A percentile compares a stretch with the other conserved stretches of the same genome.
Conservation (phyloP, 306 rosid species). For the Myrica gale region DNA sequence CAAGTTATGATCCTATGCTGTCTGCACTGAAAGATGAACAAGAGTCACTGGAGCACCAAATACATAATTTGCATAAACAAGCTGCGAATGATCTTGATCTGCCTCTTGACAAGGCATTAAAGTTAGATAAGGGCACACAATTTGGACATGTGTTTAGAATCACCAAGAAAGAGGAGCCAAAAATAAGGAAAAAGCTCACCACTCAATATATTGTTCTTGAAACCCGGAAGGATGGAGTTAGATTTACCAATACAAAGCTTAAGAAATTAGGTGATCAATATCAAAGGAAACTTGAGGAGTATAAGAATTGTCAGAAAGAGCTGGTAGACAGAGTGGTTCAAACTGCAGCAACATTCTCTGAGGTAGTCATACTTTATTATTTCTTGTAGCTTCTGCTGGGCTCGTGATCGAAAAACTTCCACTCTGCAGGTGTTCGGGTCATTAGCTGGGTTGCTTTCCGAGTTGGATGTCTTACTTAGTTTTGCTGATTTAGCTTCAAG, state of each 20-base stretch:
- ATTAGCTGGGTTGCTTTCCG: slow-evolving; percentile 75
- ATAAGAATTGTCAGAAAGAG: slow-evolving; percentile 77
- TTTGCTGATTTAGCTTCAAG: slow-evolving; percentile 93
- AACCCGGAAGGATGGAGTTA: slow-evolving; percentile 97
- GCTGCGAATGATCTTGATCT: slow-evolving; percentile 90
- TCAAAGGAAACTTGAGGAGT: slow-evolving; percentile 78
- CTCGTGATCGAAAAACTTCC: slow-evolving; percentile 31
- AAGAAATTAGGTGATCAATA: slow-evolving; percentile 81
- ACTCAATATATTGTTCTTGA: slow-evolving; percentile 89
- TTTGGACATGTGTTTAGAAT: slow-evolving; percentile 96
- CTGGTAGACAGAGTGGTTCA: slow-evolving; percentile 71
- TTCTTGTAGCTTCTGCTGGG: slow-evolving; percentile 15
- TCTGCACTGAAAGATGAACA: slow-evolving; percentile 64
- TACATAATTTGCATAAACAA: slow-evolving; percentile 67
- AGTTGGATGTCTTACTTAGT: slow-evolving; percentile 83
- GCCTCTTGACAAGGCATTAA: slow-evolving; percentile 72
- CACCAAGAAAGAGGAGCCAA: slow-evolving; percentile 97
- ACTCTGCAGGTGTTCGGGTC: slow-evolving; percentile 70
- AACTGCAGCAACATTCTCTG: slow-evolving; percentile 68
- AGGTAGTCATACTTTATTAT: slow-evolving; percentile 45
- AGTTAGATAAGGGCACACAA: slow-evolving; percentile 87
- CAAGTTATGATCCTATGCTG: slow-evolving; percentile 73
- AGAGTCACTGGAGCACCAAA: slow-evolving; percentile 66
- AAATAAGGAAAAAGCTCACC: slow-evolving; percentile 87
- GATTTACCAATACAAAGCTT: slow-evolving; percentile 88